Conservation (phyloP, 352 stramenopile species). For the Phytophthora colocasiae region DNA sequence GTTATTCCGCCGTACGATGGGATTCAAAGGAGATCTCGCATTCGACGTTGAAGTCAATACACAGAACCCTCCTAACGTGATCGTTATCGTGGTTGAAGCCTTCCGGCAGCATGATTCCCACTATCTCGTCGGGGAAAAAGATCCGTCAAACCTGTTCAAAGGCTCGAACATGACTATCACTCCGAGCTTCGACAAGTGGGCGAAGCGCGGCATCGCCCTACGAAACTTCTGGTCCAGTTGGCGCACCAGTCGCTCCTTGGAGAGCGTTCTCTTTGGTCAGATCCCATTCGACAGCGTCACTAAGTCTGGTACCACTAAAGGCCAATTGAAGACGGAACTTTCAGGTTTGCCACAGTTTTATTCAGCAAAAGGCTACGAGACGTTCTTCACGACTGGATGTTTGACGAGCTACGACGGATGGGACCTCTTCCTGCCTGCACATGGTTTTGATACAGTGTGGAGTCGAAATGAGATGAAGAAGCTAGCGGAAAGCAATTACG, state of each 20-base stretch:
- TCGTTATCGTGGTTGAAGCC: slow-evolving; percentile 59
- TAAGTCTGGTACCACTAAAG: slow-evolving; percentile 39
- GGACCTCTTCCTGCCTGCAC: slow-evolving; percentile 47
- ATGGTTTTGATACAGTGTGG: slow-evolving; percentile 61
- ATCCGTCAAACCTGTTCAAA: slow-evolving; percentile 40
- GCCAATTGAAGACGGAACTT: slow-evolving; percentile 30
- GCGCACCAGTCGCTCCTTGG: slow-evolving; percentile 57
- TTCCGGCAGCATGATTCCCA: slow-evolving; percentile 58
- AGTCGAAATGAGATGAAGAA: slow-evolving; percentile 47
- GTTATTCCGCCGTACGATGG: slow-evolving; percentile 26
- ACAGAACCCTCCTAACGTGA: slow-evolving; percentile 49
- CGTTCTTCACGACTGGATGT: slow-evolving; percentile 51
- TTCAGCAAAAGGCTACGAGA: slow-evolving; percentile 53
- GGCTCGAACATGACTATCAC: slow-evolving; percentile 36
- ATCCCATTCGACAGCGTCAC: slow-evolving; percentile 47
- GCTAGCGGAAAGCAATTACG: slow-evolving; percentile 38
- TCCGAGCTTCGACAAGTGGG: slow-evolving; percentile 54
- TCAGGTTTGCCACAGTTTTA: slow-evolving; percentile 55
- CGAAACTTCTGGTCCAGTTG: slow-evolving; percentile 65
- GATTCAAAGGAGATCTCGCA: slow-evolving; percentile 21
- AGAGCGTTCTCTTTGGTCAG: slow-evolving; percentile 60
- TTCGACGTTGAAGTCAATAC: slow-evolving; percentile 48
- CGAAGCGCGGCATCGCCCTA: slow-evolving; percentile 54
- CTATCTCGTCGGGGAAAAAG: slow-evolving; percentile 52
- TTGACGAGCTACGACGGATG: slow-evolving; percentile 55